phyloP scores from a whole-genome alignment of 495 filamentous ascomycete genomes.

The Poronia punctata region DNA sequence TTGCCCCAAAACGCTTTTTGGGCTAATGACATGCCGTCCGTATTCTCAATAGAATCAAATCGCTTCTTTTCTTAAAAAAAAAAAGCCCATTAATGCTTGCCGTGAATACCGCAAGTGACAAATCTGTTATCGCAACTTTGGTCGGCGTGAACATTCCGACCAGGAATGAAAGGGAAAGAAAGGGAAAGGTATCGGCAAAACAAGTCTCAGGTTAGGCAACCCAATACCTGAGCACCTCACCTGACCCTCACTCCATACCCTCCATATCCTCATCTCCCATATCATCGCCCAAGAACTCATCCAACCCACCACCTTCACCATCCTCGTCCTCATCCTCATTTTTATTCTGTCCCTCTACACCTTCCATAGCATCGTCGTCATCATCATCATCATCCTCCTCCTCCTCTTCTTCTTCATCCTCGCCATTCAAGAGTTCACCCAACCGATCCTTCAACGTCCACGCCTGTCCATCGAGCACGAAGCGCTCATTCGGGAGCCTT shows the following conservation, averaged over 20 bases:
- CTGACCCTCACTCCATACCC: slow-evolving; percentile 14
- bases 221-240: too few species aligned
- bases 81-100: too few species aligned
- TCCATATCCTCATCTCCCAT: slow-evolving; percentile 34
- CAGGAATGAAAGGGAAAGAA: too few species aligned
- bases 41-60: too few species aligned
- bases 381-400: slow-evolving; percentile 45
- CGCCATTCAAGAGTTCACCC: slow-evolving; percentile 39
- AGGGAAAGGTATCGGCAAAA: neutral
- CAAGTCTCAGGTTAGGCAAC: neutral
- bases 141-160: too few species aligned
- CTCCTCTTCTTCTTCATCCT: slow-evolving; percentile 44
- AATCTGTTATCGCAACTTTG: too few species aligned
- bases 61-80: too few species aligned
- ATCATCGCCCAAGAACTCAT: slow-evolving; percentile 36
- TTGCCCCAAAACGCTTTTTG: too few species aligned
- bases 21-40: too few species aligned
- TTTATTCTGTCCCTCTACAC: slow-evolving; percentile 31
- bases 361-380: slow-evolving; percentile 40
- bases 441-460: slow-evolving; percentile 82
- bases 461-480: slow-evolving; percentile 75
- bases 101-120: too few species aligned
- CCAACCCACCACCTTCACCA: slow-evolving; percentile 54
- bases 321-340: slow-evolving; percentile 31
- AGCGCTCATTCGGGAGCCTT: slow-evolving; percentile 81